These are phyloP conservation scores for Saccharata proteae DNA, from an alignment of 2,329 filamentous ascomycete species.

Conservation along the genomic window DNA sequence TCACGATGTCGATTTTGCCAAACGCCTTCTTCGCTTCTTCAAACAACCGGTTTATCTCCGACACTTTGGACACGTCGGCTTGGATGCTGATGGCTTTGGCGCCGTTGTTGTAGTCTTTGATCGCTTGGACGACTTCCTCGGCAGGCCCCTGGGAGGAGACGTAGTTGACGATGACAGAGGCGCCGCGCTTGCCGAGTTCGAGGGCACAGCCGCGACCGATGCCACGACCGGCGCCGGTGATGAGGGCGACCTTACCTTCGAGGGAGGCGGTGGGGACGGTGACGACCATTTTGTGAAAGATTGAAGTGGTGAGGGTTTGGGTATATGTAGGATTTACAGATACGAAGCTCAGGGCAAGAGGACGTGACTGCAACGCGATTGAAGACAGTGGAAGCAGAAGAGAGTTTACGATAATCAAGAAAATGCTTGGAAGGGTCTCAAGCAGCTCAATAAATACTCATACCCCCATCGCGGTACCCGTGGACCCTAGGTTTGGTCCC, in stretches of 20 bases:
- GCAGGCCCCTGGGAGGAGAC: constrained; percentile 41
- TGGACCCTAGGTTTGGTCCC: too few species aligned
- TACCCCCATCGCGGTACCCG: too few species aligned
- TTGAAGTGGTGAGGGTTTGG: constrained; percentile 12
- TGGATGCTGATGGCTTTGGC: constrained; percentile 46
- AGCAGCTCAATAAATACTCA: too few species aligned
- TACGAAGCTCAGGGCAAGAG: too few species aligned
- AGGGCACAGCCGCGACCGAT: constrained; percentile 56
- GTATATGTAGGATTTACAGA: too few species aligned
- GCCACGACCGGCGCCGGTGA: constrained; percentile 53
- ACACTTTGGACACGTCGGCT: constrained; percentile 42
- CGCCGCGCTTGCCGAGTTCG: constrained; percentile 54
- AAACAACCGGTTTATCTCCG: constrained; percentile 47
- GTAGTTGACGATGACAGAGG: constrained; percentile 54
- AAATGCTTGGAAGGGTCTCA: too few species aligned
- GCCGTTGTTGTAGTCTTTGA: constrained; percentile 34
- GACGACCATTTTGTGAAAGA: constrained; percentile 21
- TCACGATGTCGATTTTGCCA: constrained; percentile 36
- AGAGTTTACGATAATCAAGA: neutral
- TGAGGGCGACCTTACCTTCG: constrained; percentile 43
- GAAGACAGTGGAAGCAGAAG: constrained; percentile 2
- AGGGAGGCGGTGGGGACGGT: constrained; percentile 37
- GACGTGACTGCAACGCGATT: too few species aligned
- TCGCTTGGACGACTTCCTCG: constrained; percentile 36
- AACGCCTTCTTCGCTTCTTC: constrained; percentile 31